Evolutionary conservation across 2,329 filamentous ascomycete genomes (phyloP).

Genomic region (Aspergillus amoenus): DNA sequence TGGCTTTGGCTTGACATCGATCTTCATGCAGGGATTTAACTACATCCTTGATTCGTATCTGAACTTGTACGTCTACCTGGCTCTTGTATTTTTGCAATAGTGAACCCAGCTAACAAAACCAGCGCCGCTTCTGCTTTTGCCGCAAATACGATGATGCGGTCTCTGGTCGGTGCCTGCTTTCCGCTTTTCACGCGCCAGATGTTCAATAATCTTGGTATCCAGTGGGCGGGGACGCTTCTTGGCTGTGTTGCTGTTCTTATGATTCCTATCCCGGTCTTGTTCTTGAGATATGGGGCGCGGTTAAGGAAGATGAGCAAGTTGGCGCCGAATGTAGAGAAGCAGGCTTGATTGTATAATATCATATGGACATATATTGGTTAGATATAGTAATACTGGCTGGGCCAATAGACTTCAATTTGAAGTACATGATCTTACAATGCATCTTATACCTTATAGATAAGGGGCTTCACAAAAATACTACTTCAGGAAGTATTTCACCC

Average conservation of each 20-base stretch:
- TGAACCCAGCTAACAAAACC: background rate
- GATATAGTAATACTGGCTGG: no score
- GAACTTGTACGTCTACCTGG: slow-evolving; percentile 16
- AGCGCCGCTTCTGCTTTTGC: slow-evolving; percentile 24
- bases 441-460: no score
- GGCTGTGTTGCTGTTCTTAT: slow-evolving; percentile 23
- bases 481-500: no score
- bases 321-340: slow-evolving; percentile 12
- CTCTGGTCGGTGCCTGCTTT: slow-evolving; percentile 21
- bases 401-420: no score
- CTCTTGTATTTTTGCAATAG: background rate
- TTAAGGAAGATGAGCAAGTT: slow-evolving; percentile 18
- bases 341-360: background rate
- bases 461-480: no score
- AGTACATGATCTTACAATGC: no score
- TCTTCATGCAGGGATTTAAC: slow-evolving; percentile 26
- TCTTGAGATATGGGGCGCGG: slow-evolving; percentile 16
- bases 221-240: slow-evolving; percentile 21
- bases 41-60: slow-evolving; percentile 23
- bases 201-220: slow-evolving; percentile 23
- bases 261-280: slow-evolving; percentile 23
- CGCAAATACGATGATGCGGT: slow-evolving; percentile 26
- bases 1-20: slow-evolving; percentile 24
- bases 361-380: no score
- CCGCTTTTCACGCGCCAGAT: slow-evolving; percentile 23